Percentiles rank a stretch among this genome's conserved stretches.
Conservation (phyloP, 495 filamentous ascomycete species). For the Neurospora intermedia region DNA sequence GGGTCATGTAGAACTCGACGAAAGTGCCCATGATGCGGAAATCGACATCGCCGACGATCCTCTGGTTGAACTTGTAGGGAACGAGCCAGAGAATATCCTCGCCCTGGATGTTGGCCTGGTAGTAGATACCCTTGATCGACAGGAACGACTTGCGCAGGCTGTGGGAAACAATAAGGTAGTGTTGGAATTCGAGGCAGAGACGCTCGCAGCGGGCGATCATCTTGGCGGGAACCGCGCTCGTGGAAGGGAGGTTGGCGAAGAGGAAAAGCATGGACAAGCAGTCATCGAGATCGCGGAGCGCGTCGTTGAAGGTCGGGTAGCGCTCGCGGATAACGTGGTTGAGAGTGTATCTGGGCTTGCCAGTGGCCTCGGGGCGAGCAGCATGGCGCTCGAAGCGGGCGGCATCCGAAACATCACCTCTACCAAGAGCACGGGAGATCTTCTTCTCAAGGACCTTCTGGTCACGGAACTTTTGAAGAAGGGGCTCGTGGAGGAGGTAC, state of each 20-base stretch:
- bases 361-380: conserved; percentile 69
- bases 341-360: conserved; percentile 73
- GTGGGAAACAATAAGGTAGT: conserved; percentile 87
- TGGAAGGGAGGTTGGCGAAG: conserved; percentile 92
- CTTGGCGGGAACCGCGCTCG: conserved; percentile 75
- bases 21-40: conserved; percentile 99
- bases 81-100: conserved; percentile 97
- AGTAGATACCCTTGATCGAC: conserved; percentile 98
- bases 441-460: conserved; percentile 96
- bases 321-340: conserved; percentile 97
- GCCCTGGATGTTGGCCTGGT: conserved; percentile 96
- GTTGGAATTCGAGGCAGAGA: conserved; percentile 87
- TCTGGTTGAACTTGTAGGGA: conserved; percentile 92
- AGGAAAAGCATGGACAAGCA: conserved; percentile 93
- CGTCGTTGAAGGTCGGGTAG: conserved; percentile 94
- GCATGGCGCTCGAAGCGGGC: conserved; percentile 48
- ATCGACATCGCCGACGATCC: conserved; percentile 84
- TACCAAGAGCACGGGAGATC: conserved; percentile 80
- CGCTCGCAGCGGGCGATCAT: conserved; percentile 88
- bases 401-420: conserved; percentile 83
- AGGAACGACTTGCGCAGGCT: conserved; percentile 90
- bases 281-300: conserved; percentile 90
- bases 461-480: conserved; percentile 92
- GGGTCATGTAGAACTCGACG: conserved; percentile 94
- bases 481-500: conserved; percentile 91